These are phyloP conservation scores for Plicaturopsis crispa DNA, from an alignment of 768 basidiomycete genomes.

Conservation along the genomic window DNA sequence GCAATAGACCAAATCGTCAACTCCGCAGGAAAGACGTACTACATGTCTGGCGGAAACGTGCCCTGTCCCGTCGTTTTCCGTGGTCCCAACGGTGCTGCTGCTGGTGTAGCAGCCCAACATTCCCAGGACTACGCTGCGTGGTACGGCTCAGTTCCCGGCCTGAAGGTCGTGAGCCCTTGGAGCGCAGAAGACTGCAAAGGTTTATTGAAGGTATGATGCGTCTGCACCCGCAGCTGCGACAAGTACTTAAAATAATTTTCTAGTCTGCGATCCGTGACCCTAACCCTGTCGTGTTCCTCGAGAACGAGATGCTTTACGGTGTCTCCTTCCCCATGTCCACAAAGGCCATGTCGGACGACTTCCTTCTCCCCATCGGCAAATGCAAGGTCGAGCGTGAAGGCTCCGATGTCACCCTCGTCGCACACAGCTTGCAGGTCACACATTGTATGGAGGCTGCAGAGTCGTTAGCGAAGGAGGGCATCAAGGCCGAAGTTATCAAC, in stretches of 20 bases:
- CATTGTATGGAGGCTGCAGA: slow-evolving; percentile 95
- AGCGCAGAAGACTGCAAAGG: slow-evolving; percentile 99
- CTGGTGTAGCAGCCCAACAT: slow-evolving; percentile 96
- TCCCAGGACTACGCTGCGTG: slow-evolving; percentile 97
- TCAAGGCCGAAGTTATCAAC: slow-evolving; percentile 98
- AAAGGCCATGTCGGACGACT: slow-evolving; percentile 93
- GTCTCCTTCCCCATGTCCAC: slow-evolving; percentile 93
- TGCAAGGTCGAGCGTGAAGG: slow-evolving; percentile 93
- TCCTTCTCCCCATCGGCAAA: slow-evolving; percentile 94
- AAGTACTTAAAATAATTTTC: background rate
- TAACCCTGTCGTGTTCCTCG: slow-evolving; percentile 97
- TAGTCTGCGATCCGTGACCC: slow-evolving; percentile 97
- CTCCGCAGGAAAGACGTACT: slow-evolving; percentile 99
- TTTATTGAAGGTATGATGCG: slow-evolving; percentile 71
- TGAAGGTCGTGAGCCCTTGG: slow-evolving; percentile 98
- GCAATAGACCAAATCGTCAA: slow-evolving; percentile 99
- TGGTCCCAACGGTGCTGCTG: slow-evolving; percentile 96
- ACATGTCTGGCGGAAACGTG: slow-evolving; percentile 99
- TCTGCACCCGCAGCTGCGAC: slow-evolving; percentile 1
- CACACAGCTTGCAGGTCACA: slow-evolving; percentile 97
- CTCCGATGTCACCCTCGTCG: slow-evolving; percentile 90
- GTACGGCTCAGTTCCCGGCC: slow-evolving; percentile 89
- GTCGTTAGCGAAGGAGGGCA: slow-evolving; percentile 86
- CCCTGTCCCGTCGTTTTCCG: slow-evolving; percentile 99
- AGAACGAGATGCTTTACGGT: slow-evolving; percentile 99